These are phyloP conservation scores for Solioccasus polychromus DNA, from an alignment of 768 basidiomycete species.

Conservation along the genomic window DNA sequence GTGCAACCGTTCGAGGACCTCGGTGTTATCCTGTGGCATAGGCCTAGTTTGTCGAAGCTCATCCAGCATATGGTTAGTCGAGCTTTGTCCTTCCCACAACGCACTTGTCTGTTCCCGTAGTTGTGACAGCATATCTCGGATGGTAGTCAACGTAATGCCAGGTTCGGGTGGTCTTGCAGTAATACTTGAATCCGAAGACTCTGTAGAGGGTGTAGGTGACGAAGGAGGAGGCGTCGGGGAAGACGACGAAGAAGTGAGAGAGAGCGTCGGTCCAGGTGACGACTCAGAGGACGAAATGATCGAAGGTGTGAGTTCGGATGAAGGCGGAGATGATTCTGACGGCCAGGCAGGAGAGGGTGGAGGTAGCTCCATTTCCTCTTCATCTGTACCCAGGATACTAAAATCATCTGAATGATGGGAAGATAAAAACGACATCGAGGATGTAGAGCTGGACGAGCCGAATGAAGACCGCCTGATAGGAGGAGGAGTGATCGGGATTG, in stretches of 20 bases:
- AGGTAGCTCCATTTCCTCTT: conserved; percentile 15
- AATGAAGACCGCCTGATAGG: conserved; percentile 40
- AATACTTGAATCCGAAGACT: conserved; percentile 28
- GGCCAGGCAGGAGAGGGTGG: conserved; percentile 38
- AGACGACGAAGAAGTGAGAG: conserved; percentile 36
- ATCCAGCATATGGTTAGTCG: conserved; percentile 59
- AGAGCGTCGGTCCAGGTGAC: conserved; percentile 37
- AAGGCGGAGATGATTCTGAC: conserved; percentile 29
- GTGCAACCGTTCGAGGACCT: conserved; percentile 31
- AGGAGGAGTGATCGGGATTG: conserved; percentile 44
- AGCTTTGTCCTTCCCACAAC: conserved; percentile 60
- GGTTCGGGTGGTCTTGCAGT: conserved; percentile 38
- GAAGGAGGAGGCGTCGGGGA: conserved; percentile 35
- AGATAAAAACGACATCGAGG: conserved; percentile 44
- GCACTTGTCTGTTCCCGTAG: conserved; percentile 58
- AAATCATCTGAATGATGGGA: conserved; percentile 77
- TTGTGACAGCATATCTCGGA: conserved; percentile 53
- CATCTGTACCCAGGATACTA: conserved; percentile 40
- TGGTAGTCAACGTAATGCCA: conserved; percentile 37
- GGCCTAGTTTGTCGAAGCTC: conserved; percentile 52
- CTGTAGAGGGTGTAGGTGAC: conserved; percentile 34
- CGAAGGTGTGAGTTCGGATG: conserved; percentile 30
- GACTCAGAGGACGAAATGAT: conserved; percentile 32
- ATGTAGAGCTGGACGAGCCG: conserved; percentile 34
- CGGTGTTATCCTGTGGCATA: conserved; percentile 39